Evolutionary conservation across 495 filamentous ascomycete genomes (phyloP).

Genomic region (Podospora sp.): DNA sequence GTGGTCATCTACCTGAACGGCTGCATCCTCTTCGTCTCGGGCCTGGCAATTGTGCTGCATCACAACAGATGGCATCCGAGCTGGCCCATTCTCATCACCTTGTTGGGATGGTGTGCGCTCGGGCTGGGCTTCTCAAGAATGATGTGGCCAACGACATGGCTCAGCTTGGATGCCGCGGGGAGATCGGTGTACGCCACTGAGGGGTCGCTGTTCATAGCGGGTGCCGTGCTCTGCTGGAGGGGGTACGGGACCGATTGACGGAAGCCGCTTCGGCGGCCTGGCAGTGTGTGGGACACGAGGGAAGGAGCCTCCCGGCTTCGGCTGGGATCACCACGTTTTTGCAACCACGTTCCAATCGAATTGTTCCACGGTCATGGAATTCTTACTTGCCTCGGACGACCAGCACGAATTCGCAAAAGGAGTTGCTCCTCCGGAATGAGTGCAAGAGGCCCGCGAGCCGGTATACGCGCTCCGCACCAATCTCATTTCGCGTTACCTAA

Average conservation of each 20-base stretch:
- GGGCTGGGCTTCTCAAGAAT: slow-evolving; percentile 6
- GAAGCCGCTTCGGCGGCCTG: too few species aligned
- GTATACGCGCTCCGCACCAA: too few species aligned
- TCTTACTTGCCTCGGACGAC: too few species aligned
- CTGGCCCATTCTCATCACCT: slow-evolving; percentile 6
- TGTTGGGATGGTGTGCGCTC: slow-evolving; percentile 2
- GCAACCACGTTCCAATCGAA: too few species aligned
- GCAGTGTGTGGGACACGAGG: too few species aligned
- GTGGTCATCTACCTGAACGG: slow-evolving; percentile 5
- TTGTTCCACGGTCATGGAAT: too few species aligned
- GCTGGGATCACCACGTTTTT: too few species aligned
- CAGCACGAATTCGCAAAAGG: too few species aligned
- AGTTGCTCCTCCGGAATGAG: too few species aligned
- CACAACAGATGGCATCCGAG: slow-evolving; percentile 1
- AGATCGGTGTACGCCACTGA: background rate
- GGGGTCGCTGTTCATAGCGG: background rate
- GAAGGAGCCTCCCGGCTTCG: too few species aligned
- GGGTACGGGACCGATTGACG: background rate
- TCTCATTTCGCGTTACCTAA: too few species aligned
- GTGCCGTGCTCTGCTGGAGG: background rate
- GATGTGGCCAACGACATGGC: slow-evolving; percentile 6
- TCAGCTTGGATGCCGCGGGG: background rate
- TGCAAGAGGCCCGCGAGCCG: too few species aligned
- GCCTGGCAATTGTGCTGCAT: background rate
- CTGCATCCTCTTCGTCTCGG: slow-evolving; percentile 1